Base-by-base conservation (phyloP, 805 yeast genomes). In the Saitoella complicata region DNA sequence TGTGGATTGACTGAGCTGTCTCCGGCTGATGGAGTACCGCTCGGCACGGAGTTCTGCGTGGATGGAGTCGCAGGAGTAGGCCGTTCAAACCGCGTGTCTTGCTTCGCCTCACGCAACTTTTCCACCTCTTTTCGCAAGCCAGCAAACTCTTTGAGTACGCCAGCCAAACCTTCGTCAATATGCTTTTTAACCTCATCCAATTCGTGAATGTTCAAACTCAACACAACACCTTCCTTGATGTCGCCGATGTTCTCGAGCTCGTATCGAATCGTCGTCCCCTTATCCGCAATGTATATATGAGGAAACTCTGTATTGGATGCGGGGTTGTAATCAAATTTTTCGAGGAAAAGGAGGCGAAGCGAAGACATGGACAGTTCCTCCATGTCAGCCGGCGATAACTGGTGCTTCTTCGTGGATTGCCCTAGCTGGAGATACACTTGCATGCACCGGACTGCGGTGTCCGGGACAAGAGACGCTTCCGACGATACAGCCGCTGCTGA, bases 291-390 rank as follows among this genome's bases (percentile, higher is more conserved):
- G 53, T 81, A 80, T 31, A 91, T 72, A 8, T 78, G 81, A 0
- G 97, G 96, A 51, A 85, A 84, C 1, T 73, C 61, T 21, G 21
- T 21, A 8, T 75, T 71, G 0, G 73, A 60, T 0, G 80, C 79
- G 0, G 94, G 91, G 0, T 88, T 72, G 58, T 80, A 85, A 1
- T 88, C 84, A 63, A 86, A 87, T 53, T 76, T 82, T 55, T 88
- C 95, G 5, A 87, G 82, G 56, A 88, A 88, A 29, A 82, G 63
- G 1, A 85, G 67, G 39, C 91, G 69, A 34, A 81, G 54, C 2
- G 76, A 67, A 3, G 77, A 70, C 40, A 71, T 55, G 0, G 78
- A 62, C 2, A 73, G 59, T 7, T 54, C 57, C 29, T 45, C 46
- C n/a, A 51, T 44, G 4, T 48, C 44, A 7, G 51, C 21, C 21